These are phyloP conservation scores for Fragilaria crotonensis DNA, from an alignment of 108 stramenopile species.

Conservation along the genomic window DNA sequence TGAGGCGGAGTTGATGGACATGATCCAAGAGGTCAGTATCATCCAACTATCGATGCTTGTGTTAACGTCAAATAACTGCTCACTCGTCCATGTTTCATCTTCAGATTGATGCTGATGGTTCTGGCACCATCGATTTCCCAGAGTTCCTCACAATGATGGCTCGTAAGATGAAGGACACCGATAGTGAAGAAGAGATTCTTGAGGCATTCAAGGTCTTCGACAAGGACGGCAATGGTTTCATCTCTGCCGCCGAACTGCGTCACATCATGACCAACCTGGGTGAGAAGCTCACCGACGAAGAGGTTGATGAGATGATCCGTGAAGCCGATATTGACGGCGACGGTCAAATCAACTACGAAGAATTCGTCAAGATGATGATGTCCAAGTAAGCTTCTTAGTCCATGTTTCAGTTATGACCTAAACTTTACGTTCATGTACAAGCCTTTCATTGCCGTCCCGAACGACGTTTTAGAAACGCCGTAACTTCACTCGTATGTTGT, in stretches of 20 bases:
- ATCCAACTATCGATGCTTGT: neutral
- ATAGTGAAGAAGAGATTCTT: slow-evolving; percentile 99
- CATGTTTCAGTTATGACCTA: too few species aligned
- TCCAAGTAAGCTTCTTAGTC: slow-evolving; percentile 90
- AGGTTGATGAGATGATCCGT: slow-evolving; percentile 99
- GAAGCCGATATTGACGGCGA: slow-evolving; percentile 99
- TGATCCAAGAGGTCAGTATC: slow-evolving; percentile 96
- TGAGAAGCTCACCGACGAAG: slow-evolving; percentile 99
- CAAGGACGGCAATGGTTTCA: slow-evolving; percentile 99
- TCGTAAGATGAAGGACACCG: slow-evolving; percentile 99
- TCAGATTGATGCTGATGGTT: slow-evolving; percentile 97
- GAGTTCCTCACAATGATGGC: slow-evolving; percentile 99
- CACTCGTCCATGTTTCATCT: too few species aligned
- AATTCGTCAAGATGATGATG: slow-evolving; percentile 99
- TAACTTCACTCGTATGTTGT: too few species aligned
- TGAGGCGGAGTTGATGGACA: slow-evolving; percentile 99
- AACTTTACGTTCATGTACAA: too few species aligned
- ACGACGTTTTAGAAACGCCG: too few species aligned
- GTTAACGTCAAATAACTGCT: neutral
- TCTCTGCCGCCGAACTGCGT: slow-evolving; percentile 99
- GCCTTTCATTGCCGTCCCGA: too few species aligned
- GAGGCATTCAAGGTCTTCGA: slow-evolving; percentile 99
- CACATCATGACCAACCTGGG: slow-evolving; percentile 99
- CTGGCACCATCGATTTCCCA: slow-evolving; percentile 99
- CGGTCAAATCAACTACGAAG: slow-evolving; percentile 99